Percentiles rank a stretch among this genome's conserved stretches.
These are phyloP conservation scores for Grigorovia transvaalensis DNA, from an alignment of 805 yeast species.

Conservation along the genomic window DNA sequence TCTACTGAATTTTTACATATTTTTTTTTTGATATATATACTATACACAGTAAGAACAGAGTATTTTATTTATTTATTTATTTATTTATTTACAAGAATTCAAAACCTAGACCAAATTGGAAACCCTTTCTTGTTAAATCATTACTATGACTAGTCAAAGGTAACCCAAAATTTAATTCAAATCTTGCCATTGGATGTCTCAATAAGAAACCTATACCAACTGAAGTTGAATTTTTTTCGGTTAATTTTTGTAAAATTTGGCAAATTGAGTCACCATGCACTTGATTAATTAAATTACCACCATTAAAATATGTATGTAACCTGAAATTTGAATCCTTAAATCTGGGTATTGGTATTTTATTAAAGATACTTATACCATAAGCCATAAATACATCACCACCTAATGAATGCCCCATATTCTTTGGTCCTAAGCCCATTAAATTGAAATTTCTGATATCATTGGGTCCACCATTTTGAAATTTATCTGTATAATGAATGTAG, in stretches of 20 bases:
- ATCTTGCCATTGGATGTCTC: conserved; percentile 54
- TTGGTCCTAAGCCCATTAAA: conserved; percentile 56
- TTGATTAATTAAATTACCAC: conserved; percentile 46
- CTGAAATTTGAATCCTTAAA: conserved; percentile 39
- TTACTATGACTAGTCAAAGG: conserved; percentile 45
- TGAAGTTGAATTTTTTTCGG: conserved; percentile 38
- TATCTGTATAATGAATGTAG: conserved; percentile 56
- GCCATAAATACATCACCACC: conserved; percentile 62
- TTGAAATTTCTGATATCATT: conserved; percentile 62
- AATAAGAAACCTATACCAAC: conserved; percentile 53
- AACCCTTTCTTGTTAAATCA: conserved; percentile 49
- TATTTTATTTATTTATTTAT: too few species aligned
- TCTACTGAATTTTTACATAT: too few species aligned
- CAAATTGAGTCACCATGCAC: conserved; percentile 13
- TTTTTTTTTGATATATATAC: too few species aligned
- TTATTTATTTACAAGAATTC: conserved; percentile 36
- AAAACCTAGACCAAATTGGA: conserved; percentile 57
- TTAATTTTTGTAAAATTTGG: conserved; percentile 20
- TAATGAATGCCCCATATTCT: conserved; percentile 41
- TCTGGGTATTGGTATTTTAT: conserved; percentile 46
- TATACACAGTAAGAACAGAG: too few species aligned
- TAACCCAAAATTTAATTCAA: conserved; percentile 53
- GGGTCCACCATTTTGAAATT: conserved; percentile 76
- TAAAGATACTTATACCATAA: conserved; percentile 46
- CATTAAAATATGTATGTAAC: conserved; percentile 52